phyloP scores from a whole-genome alignment of 176 grass and related monocot genomes.

The Dendrocalamus sinicus region DNA sequence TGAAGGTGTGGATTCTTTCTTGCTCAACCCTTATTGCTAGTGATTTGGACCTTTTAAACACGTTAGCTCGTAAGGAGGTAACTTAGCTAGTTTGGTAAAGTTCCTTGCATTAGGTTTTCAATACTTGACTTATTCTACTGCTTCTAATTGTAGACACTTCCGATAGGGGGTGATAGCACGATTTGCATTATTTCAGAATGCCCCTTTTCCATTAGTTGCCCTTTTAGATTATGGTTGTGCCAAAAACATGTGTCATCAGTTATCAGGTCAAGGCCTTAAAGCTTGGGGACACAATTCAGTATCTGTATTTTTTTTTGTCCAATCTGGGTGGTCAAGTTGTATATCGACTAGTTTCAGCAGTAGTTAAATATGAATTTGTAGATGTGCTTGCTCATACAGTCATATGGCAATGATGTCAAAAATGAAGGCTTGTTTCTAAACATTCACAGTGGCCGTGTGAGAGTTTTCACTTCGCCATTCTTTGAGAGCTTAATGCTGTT shows the following conservation, averaged over 20 bases:
- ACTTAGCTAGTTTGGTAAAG: neutral
- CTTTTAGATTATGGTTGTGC: neutral
- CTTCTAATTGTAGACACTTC: neutral
- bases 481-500: neutral
- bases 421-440: constrained; percentile 13
- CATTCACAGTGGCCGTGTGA: neutral
- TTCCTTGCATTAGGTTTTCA: neutral
- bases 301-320: neutral
- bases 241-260: neutral
- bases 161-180: neutral
- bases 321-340: neutral
- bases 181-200: neutral
- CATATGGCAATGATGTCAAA: neutral
- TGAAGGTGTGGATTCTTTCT: constrained; percentile 7
- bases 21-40: neutral
- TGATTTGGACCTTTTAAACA: neutral
- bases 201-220: neutral
- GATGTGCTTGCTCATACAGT: neutral
- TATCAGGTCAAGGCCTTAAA: neutral
- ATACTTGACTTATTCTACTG: neutral
- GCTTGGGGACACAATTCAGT: neutral
- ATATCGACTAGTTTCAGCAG: neutral
- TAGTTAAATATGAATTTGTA: neutral
- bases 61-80: neutral
- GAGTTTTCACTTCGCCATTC: neutral